Conservation (phyloP, 129 eudicot species). For the Saposhnikovia divaricata region DNA sequence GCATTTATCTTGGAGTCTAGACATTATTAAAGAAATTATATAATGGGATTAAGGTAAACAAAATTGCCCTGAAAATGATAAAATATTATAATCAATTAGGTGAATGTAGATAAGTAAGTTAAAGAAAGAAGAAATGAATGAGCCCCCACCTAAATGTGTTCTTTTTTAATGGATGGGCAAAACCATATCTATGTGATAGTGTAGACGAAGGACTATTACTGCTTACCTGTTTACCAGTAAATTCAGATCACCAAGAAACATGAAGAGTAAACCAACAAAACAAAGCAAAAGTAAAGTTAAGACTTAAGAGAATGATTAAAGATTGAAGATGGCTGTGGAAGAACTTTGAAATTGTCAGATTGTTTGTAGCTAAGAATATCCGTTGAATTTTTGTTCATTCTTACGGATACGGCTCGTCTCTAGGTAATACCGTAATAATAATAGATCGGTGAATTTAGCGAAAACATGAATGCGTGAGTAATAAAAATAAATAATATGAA, state of each 20-base stretch:
- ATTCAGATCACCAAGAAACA: background rate
- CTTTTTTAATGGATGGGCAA: background rate
- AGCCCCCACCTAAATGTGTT: background rate
- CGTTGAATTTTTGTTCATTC: background rate
- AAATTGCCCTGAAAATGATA: background rate
- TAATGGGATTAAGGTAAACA: background rate
- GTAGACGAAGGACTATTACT: background rate
- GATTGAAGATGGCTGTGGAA: background rate
- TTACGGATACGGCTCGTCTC: background rate
- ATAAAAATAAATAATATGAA: too few relatives aligned
- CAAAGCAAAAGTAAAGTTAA: background rate
- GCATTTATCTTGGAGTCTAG: slow-evolving; percentile 5
- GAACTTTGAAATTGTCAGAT: background rate
- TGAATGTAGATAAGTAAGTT: background rate
- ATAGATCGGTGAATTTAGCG: too few relatives aligned
- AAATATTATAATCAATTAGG: background rate
- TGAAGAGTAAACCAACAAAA: background rate
- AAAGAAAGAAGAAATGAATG: background rate
- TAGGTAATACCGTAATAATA: too few relatives aligned
- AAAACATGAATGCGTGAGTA: background rate
- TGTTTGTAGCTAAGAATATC: background rate
- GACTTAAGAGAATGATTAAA: background rate
- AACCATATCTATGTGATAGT: background rate
- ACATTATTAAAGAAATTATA: background rate
- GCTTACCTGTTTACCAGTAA: background rate